Conservation (phyloP, 352 stramenopile genomes). For the Pythium rishiriense region DNA sequence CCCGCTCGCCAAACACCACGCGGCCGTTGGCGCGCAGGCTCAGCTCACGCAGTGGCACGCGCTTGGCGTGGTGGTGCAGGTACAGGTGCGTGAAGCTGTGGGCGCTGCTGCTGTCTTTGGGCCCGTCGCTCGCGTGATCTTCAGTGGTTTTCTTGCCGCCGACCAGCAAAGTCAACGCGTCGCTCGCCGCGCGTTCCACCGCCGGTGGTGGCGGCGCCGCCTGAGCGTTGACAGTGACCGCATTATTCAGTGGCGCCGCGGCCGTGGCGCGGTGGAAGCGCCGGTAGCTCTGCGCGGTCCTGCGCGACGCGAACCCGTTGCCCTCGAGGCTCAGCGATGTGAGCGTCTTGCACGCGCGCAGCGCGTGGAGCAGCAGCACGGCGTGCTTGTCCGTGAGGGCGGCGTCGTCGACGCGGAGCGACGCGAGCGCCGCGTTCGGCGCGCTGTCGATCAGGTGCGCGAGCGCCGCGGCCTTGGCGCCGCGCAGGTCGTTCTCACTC, state of each 20-base stretch:
- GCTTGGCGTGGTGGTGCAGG: constrained; percentile 4
- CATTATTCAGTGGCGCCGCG: background rate
- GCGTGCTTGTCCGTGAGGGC: constrained; percentile 58
- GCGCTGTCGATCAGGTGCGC: constrained; percentile 52
- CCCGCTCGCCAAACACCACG: constrained; percentile 54
- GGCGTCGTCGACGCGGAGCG: constrained; percentile 57
- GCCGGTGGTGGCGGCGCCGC: background rate
- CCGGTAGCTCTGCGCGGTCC: constrained; percentile 25
- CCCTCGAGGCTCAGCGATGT: constrained; percentile 67
- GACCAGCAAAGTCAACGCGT: constrained; percentile 23
- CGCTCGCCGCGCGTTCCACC: constrained; percentile 16
- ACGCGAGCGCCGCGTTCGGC: constrained; percentile 39
- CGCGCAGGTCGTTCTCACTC: constrained; percentile 75
- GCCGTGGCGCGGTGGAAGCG: constrained; percentile 18
- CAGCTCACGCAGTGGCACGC: constrained; percentile 51
- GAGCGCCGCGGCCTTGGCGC: constrained; percentile 43
- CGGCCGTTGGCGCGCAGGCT: constrained; percentile 45
- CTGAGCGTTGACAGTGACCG: background rate
- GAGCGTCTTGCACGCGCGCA: constrained; percentile 52
- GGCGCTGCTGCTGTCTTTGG: background rate
- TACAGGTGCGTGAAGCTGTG: constrained; percentile 26
- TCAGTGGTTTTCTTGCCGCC: constrained; percentile 15
- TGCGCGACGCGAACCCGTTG: constrained; percentile 56
- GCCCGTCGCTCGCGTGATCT: background rate
- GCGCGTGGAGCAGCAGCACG: constrained; percentile 56